Evolutionary conservation across 306 rosid species (phyloP).

Genomic region (Luffa aegyptiaca): DNA sequence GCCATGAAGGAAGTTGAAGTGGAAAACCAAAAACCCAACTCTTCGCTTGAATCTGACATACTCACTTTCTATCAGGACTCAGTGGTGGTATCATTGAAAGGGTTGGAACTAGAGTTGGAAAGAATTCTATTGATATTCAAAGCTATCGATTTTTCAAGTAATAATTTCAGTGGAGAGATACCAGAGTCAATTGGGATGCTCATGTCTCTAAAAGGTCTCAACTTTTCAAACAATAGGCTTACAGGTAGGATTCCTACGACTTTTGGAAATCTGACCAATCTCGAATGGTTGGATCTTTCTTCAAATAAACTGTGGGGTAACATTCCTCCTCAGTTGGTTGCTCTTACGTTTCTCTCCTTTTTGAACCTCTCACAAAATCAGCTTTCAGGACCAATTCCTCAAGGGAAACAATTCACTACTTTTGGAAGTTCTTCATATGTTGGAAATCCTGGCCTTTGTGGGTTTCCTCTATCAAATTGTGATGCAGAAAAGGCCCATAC

Average conservation of each 20-base stretch:
- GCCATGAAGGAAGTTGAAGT: no score
- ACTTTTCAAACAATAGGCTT: conserved; percentile 22
- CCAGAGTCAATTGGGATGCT: conserved; percentile 16
- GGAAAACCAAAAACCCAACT: no score
- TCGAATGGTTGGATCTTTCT: conserved; percentile 34
- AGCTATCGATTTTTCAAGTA: conserved; percentile 20
- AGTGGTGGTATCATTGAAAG: conserved; percentile 17
- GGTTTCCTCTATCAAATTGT: conserved; percentile 24
- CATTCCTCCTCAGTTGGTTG: conserved; percentile 14
- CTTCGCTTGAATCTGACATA: no score
- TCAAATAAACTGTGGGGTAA: not conserved
- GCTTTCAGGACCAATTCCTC: conserved; percentile 22
- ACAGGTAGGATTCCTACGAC: conserved; percentile 21
- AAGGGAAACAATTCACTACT: conserved; percentile 23
- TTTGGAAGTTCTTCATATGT: conserved; percentile 11
- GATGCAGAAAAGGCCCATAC: not conserved
- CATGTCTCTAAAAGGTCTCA: conserved; percentile 19
- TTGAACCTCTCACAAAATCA: no score
- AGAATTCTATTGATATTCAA: conserved; percentile 17
- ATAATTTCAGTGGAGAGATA: conserved; percentile 24
- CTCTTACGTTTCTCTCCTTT: conserved; percentile 12
- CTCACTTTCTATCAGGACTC: no score
- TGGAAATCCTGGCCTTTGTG: conserved; percentile 21
- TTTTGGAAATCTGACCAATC: conserved; percentile 6
- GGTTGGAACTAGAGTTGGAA: not conserved